Conservation (phyloP, 202 grass and related monocot genomes). For the Setaria viridis region DNA sequence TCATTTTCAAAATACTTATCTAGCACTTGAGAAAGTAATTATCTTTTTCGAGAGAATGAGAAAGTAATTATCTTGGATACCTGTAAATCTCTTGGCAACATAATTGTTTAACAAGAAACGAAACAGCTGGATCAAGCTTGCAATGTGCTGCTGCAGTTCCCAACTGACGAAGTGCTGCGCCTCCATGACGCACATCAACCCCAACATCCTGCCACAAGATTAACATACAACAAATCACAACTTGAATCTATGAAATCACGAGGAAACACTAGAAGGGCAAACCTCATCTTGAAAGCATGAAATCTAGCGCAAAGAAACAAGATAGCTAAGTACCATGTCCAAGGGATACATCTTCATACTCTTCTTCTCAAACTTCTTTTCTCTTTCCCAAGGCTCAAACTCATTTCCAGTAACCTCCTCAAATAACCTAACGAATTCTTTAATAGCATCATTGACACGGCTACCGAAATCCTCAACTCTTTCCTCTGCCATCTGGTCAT, state of each 20-base stretch:
- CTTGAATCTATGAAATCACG: background rate
- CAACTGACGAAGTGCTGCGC: slow-evolving; percentile 56
- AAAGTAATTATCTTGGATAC: slow-evolving; percentile 29
- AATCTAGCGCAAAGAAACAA: slow-evolving; percentile 7
- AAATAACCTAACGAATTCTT: slow-evolving; percentile 78
- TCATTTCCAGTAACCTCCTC: slow-evolving; percentile 82
- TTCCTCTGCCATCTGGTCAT: slow-evolving; percentile 77
- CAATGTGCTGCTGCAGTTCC: slow-evolving; percentile 65
- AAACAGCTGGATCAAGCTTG: slow-evolving; percentile 71
- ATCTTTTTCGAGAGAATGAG: background rate
- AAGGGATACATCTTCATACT: slow-evolving; percentile 77
- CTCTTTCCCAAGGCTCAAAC: slow-evolving; percentile 82
- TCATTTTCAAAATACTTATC: background rate
- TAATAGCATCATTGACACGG: slow-evolving; percentile 58
- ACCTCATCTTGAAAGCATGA: slow-evolving; percentile 31
- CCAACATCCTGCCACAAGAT: slow-evolving; percentile 56
- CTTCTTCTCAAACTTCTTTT: slow-evolving; percentile 84
- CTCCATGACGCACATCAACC: slow-evolving; percentile 68
- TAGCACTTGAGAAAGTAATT: background rate
- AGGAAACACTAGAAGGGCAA: background rate
- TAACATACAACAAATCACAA: background rate
- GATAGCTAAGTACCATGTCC: slow-evolving; percentile 63
- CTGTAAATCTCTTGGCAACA: slow-evolving; percentile 94
- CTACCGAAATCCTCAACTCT: slow-evolving; percentile 78
- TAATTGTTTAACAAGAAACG: slow-evolving; percentile 72